Conservation (phyloP, 2,329 filamentous ascomycete genomes). For the Aspergillus fumigatus region DNA sequence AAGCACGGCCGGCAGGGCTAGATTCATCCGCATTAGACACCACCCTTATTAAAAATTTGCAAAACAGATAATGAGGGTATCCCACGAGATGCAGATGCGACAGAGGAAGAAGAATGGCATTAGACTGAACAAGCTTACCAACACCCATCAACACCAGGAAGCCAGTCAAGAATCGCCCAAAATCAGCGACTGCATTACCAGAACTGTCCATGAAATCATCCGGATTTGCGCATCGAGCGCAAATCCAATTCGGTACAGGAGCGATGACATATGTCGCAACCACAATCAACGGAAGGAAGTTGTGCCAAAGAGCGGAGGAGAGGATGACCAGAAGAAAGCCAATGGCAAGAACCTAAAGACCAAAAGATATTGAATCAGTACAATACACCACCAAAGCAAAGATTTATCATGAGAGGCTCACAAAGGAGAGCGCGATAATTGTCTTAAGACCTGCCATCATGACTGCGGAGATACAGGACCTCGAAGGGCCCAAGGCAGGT, state of each 20-base stretch:
- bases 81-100: neutral
- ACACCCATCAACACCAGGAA: slow-evolving; percentile 97
- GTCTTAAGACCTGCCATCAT: slow-evolving; percentile 91
- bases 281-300: slow-evolving; percentile 91
- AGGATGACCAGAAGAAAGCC: slow-evolving; percentile 99
- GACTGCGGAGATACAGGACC: slow-evolving; percentile 26
- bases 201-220: slow-evolving; percentile 93
- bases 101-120: neutral
- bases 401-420: slow-evolving; percentile 39
- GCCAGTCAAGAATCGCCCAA: slow-evolving; percentile 89
- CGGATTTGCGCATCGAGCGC: slow-evolving; percentile 77
- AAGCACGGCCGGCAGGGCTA: slow-evolving; percentile 82
- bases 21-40: neutral
- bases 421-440: slow-evolving; percentile 97
- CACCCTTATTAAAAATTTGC: neutral
- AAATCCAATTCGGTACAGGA: slow-evolving; percentile 95
- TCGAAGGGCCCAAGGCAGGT: slow-evolving; percentile 13
- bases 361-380: slow-evolving; percentile 3
- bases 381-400: neutral
- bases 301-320: slow-evolving; percentile 89
- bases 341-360: slow-evolving; percentile 74
- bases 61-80: neutral
- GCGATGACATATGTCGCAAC: slow-evolving; percentile 93
- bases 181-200: slow-evolving; percentile 80
- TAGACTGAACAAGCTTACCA: slow-evolving; percentile 56